Conservation (phyloP, 2,329 filamentous ascomycete genomes). For the Botryotinia narcissicola region DNA sequence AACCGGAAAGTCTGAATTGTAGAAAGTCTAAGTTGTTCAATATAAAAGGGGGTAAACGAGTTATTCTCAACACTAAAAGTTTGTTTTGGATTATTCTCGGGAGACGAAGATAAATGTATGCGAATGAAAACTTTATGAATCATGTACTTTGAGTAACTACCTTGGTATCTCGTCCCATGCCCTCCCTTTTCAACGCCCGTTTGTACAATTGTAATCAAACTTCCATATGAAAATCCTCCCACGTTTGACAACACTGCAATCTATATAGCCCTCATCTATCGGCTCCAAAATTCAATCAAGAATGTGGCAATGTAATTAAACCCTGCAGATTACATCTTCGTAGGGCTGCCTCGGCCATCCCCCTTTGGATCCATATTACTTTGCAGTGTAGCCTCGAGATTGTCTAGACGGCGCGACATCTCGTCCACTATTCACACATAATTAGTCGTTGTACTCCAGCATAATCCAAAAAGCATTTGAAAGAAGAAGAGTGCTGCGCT, state of each 20-base stretch:
- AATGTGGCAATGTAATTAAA: not conserved
- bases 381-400: slow-evolving; percentile 52
- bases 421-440: slow-evolving; percentile 70
- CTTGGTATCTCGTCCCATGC: slow-evolving; percentile 14
- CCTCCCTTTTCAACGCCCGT: slow-evolving; percentile 14
- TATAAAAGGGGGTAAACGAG: not conserved
- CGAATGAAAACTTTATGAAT: slow-evolving; percentile 4
- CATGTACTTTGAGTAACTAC: not conserved
- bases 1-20: slow-evolving; percentile 58
- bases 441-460: not conserved
- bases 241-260: not conserved
- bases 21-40: slow-evolving; percentile 25
- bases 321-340: slow-evolving; percentile 25
- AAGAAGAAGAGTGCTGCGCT: not conserved
- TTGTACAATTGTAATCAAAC: not conserved
- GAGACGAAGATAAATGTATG: not conserved
- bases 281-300: not conserved
- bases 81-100: not conserved
- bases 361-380: slow-evolving; percentile 26
- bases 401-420: slow-evolving; percentile 84
- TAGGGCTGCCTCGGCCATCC: slow-evolving; percentile 33
- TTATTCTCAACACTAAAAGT: slow-evolving; percentile 7
- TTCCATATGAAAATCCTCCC: not conserved
- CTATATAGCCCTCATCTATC: not conserved
- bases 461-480: not conserved